A percentile compares a stretch with the other conserved stretches of the same genome.
Conservation (phyloP, 2,329 filamentous ascomycete species). For the Ophiostoma perfectum region DNA sequence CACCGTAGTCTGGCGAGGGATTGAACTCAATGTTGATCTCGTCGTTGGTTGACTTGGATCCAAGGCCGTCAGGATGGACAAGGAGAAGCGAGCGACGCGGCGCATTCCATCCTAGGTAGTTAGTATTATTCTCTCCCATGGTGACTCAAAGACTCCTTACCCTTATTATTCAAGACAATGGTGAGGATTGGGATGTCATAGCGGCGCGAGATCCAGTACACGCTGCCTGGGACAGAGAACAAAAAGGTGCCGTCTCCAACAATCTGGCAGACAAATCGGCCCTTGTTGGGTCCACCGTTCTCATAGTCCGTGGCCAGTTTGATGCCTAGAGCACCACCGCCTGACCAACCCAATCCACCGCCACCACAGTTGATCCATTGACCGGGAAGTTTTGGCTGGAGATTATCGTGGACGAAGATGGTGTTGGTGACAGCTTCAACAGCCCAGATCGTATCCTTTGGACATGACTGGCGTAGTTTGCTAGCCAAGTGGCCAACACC, state of each 20-base stretch:
- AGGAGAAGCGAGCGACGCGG: constrained; percentile 52
- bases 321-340: constrained; percentile 46
- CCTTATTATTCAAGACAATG: constrained; percentile 48
- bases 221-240: constrained; percentile 45
- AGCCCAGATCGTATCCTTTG: constrained; percentile 59
- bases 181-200: constrained; percentile 46
- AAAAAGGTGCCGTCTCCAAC: constrained; percentile 48
- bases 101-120: constrained; percentile 50
- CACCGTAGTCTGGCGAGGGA: constrained; percentile 53
- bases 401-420: constrained; percentile 59
- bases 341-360: constrained; percentile 50
- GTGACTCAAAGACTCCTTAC: constrained; percentile 30
- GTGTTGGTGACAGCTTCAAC: constrained; percentile 71
- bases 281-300: constrained; percentile 36
- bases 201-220: constrained; percentile 45
- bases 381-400: constrained; percentile 53
- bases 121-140: not conserved
- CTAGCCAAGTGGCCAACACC: constrained; percentile 45
- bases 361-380: constrained; percentile 51
- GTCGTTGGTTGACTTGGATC: constrained; percentile 51
- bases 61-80: constrained; percentile 54
- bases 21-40: constrained; percentile 59
- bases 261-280: constrained; percentile 45
- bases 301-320: constrained; percentile 42
- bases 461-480: constrained; percentile 36